These are phyloP conservation scores for Hypoxylon sp. DNA, from an alignment of 2,329 filamentous ascomycete genomes.

Conservation along the genomic window DNA sequence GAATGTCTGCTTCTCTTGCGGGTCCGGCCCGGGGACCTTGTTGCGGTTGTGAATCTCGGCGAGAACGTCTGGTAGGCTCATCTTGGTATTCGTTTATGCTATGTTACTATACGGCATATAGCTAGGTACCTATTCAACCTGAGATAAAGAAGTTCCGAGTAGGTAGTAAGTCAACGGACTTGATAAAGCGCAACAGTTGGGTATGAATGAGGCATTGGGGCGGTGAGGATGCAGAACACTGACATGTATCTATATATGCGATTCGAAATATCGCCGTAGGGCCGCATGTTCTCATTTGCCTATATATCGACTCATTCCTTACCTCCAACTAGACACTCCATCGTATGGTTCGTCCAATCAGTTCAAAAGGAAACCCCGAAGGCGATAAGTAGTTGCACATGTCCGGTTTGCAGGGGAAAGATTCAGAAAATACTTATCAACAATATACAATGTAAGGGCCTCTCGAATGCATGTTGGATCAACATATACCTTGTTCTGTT, in stretches of 20 bases:
- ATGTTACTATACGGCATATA: not conserved
- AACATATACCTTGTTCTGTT: not conserved
- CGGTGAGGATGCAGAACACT: not conserved
- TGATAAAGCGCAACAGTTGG: not conserved
- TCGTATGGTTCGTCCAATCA: constrained; percentile 4
- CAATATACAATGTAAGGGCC: not conserved
- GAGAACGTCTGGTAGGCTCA: constrained; percentile 13
- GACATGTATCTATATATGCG: constrained; percentile 4
- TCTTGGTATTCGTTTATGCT: not conserved
- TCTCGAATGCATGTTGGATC: constrained; percentile 4
- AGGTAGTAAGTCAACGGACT: not conserved
- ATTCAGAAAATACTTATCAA: not conserved
- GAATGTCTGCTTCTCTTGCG: constrained; percentile 51
- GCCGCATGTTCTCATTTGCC: not conserved
- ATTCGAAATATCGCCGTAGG: constrained; percentile 5
- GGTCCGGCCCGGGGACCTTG: constrained; percentile 9
- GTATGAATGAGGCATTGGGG: not conserved
- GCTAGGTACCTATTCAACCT: not conserved
- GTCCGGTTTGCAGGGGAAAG: not conserved
- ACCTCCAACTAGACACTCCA: not conserved
- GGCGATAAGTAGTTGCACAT: not conserved
- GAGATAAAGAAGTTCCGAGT: not conserved
- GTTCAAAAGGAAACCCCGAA: not conserved
- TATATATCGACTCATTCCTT: not conserved
- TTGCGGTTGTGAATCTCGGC: constrained; percentile 32